phyloP scores from a whole-genome alignment of 306 rosid species.

The Myrica gale region DNA sequence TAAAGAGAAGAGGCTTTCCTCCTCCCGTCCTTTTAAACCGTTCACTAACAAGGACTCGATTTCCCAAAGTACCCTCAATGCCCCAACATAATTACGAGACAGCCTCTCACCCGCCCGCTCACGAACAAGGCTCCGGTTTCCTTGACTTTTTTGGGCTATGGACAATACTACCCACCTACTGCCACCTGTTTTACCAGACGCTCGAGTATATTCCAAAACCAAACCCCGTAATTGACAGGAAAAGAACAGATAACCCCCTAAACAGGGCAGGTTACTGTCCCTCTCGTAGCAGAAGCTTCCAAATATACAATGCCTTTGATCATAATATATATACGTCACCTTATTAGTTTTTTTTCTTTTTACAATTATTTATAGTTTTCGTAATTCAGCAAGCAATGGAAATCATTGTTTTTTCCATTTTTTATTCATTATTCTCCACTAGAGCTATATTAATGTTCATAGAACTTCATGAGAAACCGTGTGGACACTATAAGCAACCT shows the following conservation, averaged over 20 bases:
- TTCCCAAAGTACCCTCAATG: conserved; percentile 25
- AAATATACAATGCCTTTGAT: background rate
- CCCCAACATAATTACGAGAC: conserved; percentile 20
- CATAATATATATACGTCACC: too few relatives aligned
- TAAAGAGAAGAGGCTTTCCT: background rate
- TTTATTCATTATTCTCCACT: too few relatives aligned
- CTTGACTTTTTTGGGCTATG: background rate
- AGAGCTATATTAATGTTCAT: too few relatives aligned
- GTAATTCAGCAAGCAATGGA: too few relatives aligned
- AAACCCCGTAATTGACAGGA: background rate
- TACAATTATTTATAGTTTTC: too few relatives aligned
- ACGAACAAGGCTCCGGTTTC: too few relatives aligned
- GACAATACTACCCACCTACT: conserved; percentile 48
- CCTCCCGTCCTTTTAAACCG: conserved; percentile 12
- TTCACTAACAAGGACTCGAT: background rate
- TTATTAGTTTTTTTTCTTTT: too few relatives aligned
- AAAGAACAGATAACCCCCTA: background rate
- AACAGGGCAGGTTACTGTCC: background rate
- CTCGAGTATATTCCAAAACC: conserved; percentile 13
- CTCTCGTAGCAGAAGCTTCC: background rate
- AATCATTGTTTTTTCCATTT: too few relatives aligned
- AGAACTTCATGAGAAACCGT: too few relatives aligned
- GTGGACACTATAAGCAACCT: too few relatives aligned
- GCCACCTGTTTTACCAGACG: conserved; percentile 26
- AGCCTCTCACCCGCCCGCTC: conserved; percentile 12